Conservation (phyloP, 2,329 filamentous ascomycete genomes). For the Penicillium corylophilum region DNA sequence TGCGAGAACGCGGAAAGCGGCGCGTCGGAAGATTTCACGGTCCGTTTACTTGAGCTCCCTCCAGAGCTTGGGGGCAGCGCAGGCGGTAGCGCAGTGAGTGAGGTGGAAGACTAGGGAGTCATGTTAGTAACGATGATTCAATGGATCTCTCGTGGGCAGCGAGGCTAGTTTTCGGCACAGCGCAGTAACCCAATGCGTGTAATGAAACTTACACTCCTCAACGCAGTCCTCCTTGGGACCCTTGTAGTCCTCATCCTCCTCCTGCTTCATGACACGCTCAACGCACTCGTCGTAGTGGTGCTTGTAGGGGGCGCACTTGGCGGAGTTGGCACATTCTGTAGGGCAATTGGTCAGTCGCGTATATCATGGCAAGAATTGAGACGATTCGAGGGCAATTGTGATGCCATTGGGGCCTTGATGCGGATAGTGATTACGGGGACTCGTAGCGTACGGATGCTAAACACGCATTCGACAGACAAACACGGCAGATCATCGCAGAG, state of each 20-base stretch:
- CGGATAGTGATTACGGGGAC: constrained; percentile 3
- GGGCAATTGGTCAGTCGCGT: constrained; percentile 5
- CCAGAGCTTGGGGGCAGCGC: constrained; percentile 96
- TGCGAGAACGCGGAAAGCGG: constrained; percentile 13
- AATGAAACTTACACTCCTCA: constrained; percentile 88
- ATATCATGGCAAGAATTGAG: neutral
- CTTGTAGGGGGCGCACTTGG: constrained; percentile 82
- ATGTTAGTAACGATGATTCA: constrained; percentile 12
- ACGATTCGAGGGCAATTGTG: constrained; percentile 5
- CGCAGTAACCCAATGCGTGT: neutral
- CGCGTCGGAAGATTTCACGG: constrained; percentile 10
- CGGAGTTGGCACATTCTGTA: constrained; percentile 84
- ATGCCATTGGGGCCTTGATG: constrained; percentile 16
- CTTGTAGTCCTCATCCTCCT: constrained; percentile 69
- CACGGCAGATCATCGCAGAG: neutral
- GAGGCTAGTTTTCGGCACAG: neutral
- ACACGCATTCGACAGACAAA: neutral
- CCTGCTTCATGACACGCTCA: constrained; percentile 75
- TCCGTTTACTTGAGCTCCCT: constrained; percentile 77
- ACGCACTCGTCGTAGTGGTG: constrained; percentile 99
- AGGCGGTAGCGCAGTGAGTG: constrained; percentile 87
- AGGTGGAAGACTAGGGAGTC: constrained; percentile 87
- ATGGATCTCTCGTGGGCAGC: neutral
- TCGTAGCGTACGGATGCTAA: constrained; percentile 4
- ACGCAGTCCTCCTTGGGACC: constrained; percentile 90